A percentile compares a stretch with the other conserved stretches of the same genome.
Conservation (phyloP, 257 asterid species). For the Nicotiana attenuata region DNA sequence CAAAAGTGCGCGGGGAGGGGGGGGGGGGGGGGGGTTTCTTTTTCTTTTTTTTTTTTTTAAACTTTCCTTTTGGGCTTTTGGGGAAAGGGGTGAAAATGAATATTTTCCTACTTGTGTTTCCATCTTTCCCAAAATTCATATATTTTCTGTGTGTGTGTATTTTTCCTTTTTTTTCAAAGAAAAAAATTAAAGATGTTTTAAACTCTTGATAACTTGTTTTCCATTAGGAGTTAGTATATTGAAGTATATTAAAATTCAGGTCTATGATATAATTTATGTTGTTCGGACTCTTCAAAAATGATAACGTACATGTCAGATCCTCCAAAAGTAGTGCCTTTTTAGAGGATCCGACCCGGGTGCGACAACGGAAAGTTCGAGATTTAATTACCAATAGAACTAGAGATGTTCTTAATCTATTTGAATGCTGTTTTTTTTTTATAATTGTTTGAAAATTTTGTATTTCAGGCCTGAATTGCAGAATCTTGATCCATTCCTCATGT, state of each 20-base stretch:
- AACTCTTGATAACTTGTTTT: neutral
- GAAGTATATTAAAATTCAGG: neutral
- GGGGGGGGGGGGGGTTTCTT: no score
- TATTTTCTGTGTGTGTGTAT: neutral
- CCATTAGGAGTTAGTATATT: neutral
- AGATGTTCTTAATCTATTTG: neutral
- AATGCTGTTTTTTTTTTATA: neutral
- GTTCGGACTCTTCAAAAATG: no score
- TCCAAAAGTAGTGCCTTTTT: no score
- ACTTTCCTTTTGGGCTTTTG: no score
- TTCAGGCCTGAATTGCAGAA: slow-evolving; percentile 74
- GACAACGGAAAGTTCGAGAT: no score
- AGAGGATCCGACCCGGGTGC: no score
- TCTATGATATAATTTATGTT: neutral
- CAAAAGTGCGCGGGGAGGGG: no score
- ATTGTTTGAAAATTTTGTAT: slow-evolving; percentile 5
- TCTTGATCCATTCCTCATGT: slow-evolving; percentile 86
- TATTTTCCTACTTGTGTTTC: no score
- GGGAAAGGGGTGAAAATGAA: no score
- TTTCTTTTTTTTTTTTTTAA: no score
- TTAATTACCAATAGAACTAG: neutral
- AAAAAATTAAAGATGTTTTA: neutral
- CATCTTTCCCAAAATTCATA: neutral
- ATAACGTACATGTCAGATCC: no score
- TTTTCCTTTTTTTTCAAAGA: neutral